A percentile compares a stretch with the other conserved stretches of the same genome.
Conservation (phyloP, 306 rosid species). For the Cicer arietinum region DNA sequence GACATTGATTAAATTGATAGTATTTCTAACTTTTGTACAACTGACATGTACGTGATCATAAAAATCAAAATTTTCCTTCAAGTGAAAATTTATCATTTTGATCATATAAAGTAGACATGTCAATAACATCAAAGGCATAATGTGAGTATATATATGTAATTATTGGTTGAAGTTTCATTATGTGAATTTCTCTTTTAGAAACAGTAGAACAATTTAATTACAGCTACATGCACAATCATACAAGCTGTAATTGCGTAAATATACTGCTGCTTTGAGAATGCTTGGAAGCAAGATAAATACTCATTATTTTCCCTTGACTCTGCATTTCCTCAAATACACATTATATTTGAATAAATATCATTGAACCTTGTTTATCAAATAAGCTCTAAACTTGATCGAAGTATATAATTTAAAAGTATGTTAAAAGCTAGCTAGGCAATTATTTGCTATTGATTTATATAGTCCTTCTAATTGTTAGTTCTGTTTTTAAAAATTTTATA, state of each 20-base stretch:
- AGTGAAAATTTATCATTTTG: slow-evolving; percentile 14
- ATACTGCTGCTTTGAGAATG: slow-evolving; percentile 45
- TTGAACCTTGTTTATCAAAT: slow-evolving; percentile 18
- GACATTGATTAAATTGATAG: too few species aligned
- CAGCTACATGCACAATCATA: slow-evolving; percentile 21
- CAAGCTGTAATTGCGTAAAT: slow-evolving; percentile 48
- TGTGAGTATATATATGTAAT: not conserved
- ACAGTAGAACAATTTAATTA: slow-evolving; percentile 33
- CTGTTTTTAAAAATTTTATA: too few species aligned
- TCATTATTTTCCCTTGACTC: not conserved
- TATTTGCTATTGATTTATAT: not conserved
- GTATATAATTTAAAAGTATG: not conserved
- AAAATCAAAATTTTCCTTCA: slow-evolving; percentile 10
- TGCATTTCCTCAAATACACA: not conserved
- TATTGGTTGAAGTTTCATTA: slow-evolving; percentile 19
- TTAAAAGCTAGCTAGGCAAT: slow-evolving; percentile 11
- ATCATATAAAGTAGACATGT: slow-evolving; percentile 19
- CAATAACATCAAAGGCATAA: slow-evolving; percentile 37
- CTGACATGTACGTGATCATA: not conserved
- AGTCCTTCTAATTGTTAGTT: not conserved
- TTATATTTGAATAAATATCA: slow-evolving; percentile 5
- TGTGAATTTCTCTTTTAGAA: slow-evolving; percentile 19
- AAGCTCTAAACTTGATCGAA: slow-evolving; percentile 15
- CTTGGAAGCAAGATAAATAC: slow-evolving; percentile 50
- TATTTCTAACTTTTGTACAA: not conserved